A percentile compares a stretch with the other conserved stretches of the same genome.
Conservation (phyloP, 306 rosid genomes). For the Acacia crassicarpa region DNA sequence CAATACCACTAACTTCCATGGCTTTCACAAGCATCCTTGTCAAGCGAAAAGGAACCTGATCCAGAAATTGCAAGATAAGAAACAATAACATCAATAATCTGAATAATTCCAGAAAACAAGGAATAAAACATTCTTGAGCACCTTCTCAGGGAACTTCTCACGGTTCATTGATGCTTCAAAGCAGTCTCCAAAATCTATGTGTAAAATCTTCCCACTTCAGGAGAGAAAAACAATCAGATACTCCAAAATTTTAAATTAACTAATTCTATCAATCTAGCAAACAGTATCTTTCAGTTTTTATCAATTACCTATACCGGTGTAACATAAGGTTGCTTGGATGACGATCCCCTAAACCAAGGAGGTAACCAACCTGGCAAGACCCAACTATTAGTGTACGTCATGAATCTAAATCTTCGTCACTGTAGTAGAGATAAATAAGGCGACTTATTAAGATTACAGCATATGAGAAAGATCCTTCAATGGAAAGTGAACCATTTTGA, state of each 20-base stretch:
- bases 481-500: not conserved
- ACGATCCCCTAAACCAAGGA: constrained; percentile 99
- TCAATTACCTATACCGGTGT: constrained; percentile 73
- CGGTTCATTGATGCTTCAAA: constrained; percentile 98
- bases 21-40: constrained; percentile 99
- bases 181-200: constrained; percentile 98
- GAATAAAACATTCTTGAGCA: constrained; percentile 23
- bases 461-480: not conserved
- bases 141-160: constrained; percentile 99
- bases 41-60: constrained; percentile 95
- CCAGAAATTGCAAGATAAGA: constrained; percentile 26
- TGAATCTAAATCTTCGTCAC: not conserved
- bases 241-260: constrained; percentile 17
- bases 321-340: constrained; percentile 99
- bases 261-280: not conserved
- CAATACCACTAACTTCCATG: constrained; percentile 98
- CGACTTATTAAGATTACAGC: not conserved
- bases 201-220: constrained; percentile 93
- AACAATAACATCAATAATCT: constrained; percentile 18
- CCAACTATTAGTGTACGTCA: constrained; percentile 12
- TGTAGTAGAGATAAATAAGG: not conserved
- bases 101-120: not conserved
- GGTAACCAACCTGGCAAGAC: constrained; percentile 85
- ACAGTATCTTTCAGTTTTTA: constrained; percentile 24
- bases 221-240: constrained; percentile 32